Conservation (phyloP, 2,329 filamentous ascomycete genomes). For the Emmonsiellopsis sp. region DNA sequence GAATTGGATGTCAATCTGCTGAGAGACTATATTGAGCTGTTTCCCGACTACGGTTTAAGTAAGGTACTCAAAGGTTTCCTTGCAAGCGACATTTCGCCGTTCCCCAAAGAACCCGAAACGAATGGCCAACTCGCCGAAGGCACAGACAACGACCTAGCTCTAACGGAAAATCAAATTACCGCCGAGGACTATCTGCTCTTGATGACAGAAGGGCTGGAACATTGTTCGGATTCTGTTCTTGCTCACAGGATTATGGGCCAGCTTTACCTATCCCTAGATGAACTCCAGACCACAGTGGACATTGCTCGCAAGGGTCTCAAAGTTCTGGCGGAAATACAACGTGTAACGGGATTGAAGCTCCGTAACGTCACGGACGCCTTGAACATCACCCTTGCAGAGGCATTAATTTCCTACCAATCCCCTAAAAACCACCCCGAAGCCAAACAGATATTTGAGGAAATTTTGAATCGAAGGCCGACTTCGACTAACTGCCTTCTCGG, state of each 20-base stretch:
- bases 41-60: constrained; percentile 72
- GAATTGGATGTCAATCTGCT: constrained; percentile 72
- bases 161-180: constrained; percentile 41
- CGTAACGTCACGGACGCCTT: constrained; percentile 64
- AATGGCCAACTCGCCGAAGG: constrained; percentile 45
- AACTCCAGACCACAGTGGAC: constrained; percentile 73
- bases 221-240: constrained; percentile 60
- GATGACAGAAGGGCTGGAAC: constrained; percentile 64
- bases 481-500: constrained; percentile 80
- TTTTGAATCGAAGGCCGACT: constrained; percentile 64
- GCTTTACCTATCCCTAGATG: constrained; percentile 76
- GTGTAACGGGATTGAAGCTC: constrained; percentile 60
- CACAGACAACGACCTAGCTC: constrained; percentile 26
- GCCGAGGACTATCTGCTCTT: constrained; percentile 72
- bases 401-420: constrained; percentile 80
- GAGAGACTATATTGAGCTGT: constrained; percentile 70
- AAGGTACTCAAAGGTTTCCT: constrained; percentile 77
- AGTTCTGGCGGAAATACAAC: constrained; percentile 51
- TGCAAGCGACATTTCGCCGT: constrained; percentile 75
- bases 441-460: constrained; percentile 71
- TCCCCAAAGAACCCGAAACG: constrained; percentile 44
- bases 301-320: constrained; percentile 65
- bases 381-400: constrained; percentile 71
- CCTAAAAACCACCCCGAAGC: constrained; percentile 86
- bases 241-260: constrained; percentile 75